phyloP scores from a whole-genome alignment of 768 basidiomycete species.

The Coprinopsis marcescibilis region DNA sequence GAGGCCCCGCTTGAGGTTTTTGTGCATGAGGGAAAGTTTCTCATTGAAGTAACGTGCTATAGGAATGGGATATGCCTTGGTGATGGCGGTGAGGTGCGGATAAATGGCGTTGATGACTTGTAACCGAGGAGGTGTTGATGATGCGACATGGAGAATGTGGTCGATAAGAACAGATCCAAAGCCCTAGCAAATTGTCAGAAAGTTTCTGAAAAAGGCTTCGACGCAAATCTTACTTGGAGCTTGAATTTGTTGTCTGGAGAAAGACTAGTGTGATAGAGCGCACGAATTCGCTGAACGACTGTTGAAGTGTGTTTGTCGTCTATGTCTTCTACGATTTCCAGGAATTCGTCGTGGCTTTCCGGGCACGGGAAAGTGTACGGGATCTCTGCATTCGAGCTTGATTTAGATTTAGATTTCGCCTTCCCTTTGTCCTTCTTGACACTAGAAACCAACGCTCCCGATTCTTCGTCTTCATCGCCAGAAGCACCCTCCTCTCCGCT shows the following conservation, averaged over 20 bases:
- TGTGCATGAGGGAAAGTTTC: conserved; percentile 88
- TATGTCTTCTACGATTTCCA: conserved; percentile 71
- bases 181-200: conserved; percentile 38
- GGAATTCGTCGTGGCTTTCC: conserved; percentile 77
- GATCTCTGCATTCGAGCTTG: conserved; percentile 42
- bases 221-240: conserved; percentile 59
- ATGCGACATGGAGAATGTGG: conserved; percentile 73
- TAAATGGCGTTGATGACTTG: conserved; percentile 57
- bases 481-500: conserved; percentile 30
- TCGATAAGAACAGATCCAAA: conserved; percentile 80
- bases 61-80: conserved; percentile 74
- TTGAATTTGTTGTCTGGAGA: conserved; percentile 87
- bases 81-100: conserved; percentile 74
- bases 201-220: background rate
- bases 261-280: conserved; percentile 90
- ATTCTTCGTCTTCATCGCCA: conserved; percentile 42
- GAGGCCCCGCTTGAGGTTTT: conserved; percentile 84
- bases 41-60: conserved; percentile 73
- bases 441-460: conserved; percentile 33
- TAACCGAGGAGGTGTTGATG: conserved; percentile 56
- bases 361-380: conserved; percentile 95
- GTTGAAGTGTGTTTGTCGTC: conserved; percentile 68
- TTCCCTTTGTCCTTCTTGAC: conserved; percentile 26
- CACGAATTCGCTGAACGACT: conserved; percentile 86
- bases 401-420: conserved; percentile 27